Base-by-base conservation (phyloP, 768 basidiomycete genomes). In the Pulveroboletus sp. region DNA sequence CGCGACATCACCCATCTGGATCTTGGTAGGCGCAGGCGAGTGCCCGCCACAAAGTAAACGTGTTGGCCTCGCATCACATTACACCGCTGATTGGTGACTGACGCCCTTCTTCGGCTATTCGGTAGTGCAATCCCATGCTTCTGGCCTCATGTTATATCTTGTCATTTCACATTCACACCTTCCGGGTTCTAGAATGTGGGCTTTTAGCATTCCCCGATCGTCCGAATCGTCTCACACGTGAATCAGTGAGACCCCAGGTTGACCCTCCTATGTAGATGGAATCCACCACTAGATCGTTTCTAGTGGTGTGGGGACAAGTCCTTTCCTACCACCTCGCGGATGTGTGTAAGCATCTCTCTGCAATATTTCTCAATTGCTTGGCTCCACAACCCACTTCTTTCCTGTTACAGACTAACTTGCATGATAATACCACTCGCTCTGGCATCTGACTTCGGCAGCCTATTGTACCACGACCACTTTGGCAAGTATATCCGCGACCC, bases 101-200 rank as follows among this genome's bases (percentile, higher is more conserved):
- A 37, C 17, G 48, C 47, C 59, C 57, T 55, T 46, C 56, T 41
- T 43, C 56, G 59, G 49, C 41, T 56, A 44, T 21, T 46, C 46
- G 54, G 55, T 46, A 50, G 43, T 35, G 33, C 26, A 37, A 53
- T 40, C 56, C 63, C 41, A 54, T 65, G 63, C 63, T 53, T 43
- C 55, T 51, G 38, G 59, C 64, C 64, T 65, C 64, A 41, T 65
- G 64, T 61, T 57, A 7, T 43, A 7, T 43, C 64, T 54, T 64
- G 50, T 55, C 27, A 57, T 46, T 54, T 53, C 63, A 60, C 63
- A 51, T 60, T 61, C 58, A 47, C 53, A 40, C 53, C 49, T 46
- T 49, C 39, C 53, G 14, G 40, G 39, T 52, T 65, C 64, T 54
- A 59, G 62, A 66, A 59, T 45, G 50, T 56, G 54, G 27, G 43